A percentile compares a stretch with the other conserved stretches of the same genome.
Conservation (phyloP, 768 basidiomycete species). For the Pleurotus giganteus region DNA sequence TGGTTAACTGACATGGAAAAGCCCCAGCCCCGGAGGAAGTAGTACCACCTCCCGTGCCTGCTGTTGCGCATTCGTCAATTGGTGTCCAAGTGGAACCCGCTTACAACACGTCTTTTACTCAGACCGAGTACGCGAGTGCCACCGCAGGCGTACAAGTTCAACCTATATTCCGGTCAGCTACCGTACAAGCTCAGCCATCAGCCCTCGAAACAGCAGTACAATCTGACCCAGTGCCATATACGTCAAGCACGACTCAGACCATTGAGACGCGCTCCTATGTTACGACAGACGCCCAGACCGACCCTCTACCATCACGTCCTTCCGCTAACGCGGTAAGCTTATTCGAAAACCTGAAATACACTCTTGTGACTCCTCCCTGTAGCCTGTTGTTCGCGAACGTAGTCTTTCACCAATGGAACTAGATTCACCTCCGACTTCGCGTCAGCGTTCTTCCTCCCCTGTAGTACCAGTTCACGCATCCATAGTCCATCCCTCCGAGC, state of each 20-base stretch:
- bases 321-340: constrained; percentile 5
- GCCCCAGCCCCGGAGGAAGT: constrained; percentile 6
- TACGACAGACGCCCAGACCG: constrained; percentile 20
- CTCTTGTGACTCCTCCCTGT: not conserved
- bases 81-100: constrained; percentile 43
- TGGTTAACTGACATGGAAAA: constrained; percentile 8
- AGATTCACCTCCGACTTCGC: constrained; percentile 43
- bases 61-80: constrained; percentile 32
- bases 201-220: constrained; percentile 12
- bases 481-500: not conserved
- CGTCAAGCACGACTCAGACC: constrained; percentile 17
- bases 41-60: constrained; percentile 6
- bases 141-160: constrained; percentile 23
- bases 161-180: constrained; percentile 13
- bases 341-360: not conserved
- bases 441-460: constrained; percentile 18
- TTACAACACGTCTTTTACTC: constrained; percentile 35
- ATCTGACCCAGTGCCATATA: constrained; percentile 10
- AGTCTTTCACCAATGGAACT: constrained; percentile 66
- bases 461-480: constrained; percentile 10
- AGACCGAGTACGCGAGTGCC: constrained; percentile 21
- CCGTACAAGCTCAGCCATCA: constrained; percentile 17
- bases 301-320: constrained; percentile 7
- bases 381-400: constrained; percentile 28
- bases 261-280: constrained; percentile 14